phyloP scores from a whole-genome alignment of 2,329 filamentous ascomycete species.

The Diaporthe helianthi region DNA sequence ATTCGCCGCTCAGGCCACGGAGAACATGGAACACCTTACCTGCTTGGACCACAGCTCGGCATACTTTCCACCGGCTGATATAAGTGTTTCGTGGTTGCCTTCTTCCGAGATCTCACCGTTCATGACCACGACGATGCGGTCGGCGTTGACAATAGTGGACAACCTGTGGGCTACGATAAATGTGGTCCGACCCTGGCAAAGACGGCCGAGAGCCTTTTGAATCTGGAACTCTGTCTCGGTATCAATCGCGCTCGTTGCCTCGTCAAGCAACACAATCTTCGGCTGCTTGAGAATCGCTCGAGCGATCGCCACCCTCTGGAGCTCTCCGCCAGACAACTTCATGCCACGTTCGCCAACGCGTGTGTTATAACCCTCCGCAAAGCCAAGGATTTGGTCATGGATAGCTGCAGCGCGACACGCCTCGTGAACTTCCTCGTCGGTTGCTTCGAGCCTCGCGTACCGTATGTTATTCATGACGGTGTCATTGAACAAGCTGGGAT shows the following conservation, averaged over 20 bases:
- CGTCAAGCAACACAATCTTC: constrained; percentile 78
- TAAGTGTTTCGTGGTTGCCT: constrained; percentile 65
- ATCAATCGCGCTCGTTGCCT: constrained; percentile 80
- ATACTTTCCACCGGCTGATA: constrained; percentile 67
- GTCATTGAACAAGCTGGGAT: constrained; percentile 63
- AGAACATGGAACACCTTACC: constrained; percentile 34
- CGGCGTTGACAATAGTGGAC: constrained; percentile 74
- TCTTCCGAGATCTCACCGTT: constrained; percentile 69
- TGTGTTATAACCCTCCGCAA: constrained; percentile 59
- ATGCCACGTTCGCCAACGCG: constrained; percentile 59
- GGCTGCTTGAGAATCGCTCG: constrained; percentile 77
- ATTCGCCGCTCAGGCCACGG: background rate
- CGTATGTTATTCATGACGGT: constrained; percentile 66
- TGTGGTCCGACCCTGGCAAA: constrained; percentile 68
- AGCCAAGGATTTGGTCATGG: constrained; percentile 63
- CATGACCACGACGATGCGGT: constrained; percentile 70
- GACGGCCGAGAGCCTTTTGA: constrained; percentile 64
- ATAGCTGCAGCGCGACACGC: constrained; percentile 63
- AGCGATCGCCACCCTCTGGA: constrained; percentile 72
- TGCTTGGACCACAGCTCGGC: constrained; percentile 71
- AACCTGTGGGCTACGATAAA: constrained; percentile 74
- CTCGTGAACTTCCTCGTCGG: constrained; percentile 61
- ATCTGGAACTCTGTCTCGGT: constrained; percentile 73
- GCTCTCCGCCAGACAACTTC: constrained; percentile 70
- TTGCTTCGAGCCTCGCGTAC: constrained; percentile 61